Evolutionary conservation across 495 filamentous ascomycete genomes (phyloP).

Genomic region (Schizothecium vesticola): DNA sequence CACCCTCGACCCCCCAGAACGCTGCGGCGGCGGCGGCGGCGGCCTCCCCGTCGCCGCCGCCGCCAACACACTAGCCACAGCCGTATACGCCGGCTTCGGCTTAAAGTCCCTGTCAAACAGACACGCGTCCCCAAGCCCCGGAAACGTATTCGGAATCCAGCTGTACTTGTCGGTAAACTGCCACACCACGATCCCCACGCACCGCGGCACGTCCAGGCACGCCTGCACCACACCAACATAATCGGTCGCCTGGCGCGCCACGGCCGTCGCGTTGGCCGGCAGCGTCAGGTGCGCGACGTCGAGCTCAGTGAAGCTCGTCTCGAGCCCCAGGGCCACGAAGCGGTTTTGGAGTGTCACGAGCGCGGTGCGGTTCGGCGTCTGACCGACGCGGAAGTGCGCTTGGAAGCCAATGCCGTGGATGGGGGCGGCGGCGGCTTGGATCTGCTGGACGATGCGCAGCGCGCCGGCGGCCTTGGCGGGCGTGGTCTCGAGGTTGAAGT

Average conservation of each 20-base stretch:
- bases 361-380: conserved; percentile 32
- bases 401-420: conserved; percentile 58
- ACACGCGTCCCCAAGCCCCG: conserved; percentile 47
- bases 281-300: conserved; percentile 45
- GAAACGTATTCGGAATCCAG: conserved; percentile 45
- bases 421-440: conserved; percentile 37
- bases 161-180: conserved; percentile 56
- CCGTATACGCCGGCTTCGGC: conserved; percentile 49
- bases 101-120: conserved; percentile 42
- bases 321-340: conserved; percentile 43
- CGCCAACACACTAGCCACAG: conserved; percentile 26
- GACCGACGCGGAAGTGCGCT: conserved; percentile 50
- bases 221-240: conserved; percentile 48
- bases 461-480: conserved; percentile 44
- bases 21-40: background rate
- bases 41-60: conserved; percentile 2
- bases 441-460: conserved; percentile 37
- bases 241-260: conserved; percentile 48
- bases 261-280: conserved; percentile 26
- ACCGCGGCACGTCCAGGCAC: conserved; percentile 46
- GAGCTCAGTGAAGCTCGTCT: conserved; percentile 54
- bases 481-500: conserved; percentile 54
- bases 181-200: conserved; percentile 59
- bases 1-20: background rate
- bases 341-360: conserved; percentile 31